Evolutionary conservation across 2,329 filamentous ascomycete genomes (phyloP).

Genomic region (Trichoderma brevicompactum): DNA sequence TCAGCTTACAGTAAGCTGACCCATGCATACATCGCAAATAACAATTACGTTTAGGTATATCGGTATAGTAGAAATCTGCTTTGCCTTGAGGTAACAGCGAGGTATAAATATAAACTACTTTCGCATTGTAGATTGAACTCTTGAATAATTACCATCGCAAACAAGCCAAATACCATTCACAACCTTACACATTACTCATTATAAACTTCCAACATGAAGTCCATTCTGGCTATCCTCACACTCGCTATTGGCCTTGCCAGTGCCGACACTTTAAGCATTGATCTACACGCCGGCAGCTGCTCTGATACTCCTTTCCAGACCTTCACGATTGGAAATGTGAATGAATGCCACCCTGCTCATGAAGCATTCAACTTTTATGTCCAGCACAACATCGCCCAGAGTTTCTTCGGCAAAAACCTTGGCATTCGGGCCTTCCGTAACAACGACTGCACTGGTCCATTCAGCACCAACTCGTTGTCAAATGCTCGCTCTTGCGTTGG

Average conservation of each 20-base stretch:
- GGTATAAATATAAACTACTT: not conserved
- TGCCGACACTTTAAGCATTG: conserved; percentile 10
- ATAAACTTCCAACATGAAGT: conserved; percentile 3
- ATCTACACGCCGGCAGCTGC: not conserved
- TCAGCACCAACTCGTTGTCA: conserved; percentile 4
- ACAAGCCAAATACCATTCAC: not conserved
- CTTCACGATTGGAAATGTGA: conserved; percentile 8
- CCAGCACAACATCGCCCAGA: conserved; percentile 5
- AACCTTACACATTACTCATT: not conserved
- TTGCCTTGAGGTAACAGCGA: not conserved
- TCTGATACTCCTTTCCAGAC: conserved; percentile 1
- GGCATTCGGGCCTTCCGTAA: conserved; percentile 8
- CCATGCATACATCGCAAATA: not conserved
- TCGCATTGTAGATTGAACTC: not conserved
- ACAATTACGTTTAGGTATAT: no score
- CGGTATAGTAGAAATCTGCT: not conserved
- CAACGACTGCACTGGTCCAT: not conserved
- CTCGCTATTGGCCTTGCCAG: conserved; percentile 4
- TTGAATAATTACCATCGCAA: not conserved
- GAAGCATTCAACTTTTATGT: conserved; percentile 11
- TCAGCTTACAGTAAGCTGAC: conserved; percentile 13
- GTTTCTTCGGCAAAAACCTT: conserved; percentile 5
- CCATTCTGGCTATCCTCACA: conserved; percentile 1
- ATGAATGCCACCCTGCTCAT: conserved; percentile 10
- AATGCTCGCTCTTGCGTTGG: not conserved